These are phyloP conservation scores for Myxozyma monticola DNA, from an alignment of 805 yeast species.

Conservation along the genomic window DNA sequence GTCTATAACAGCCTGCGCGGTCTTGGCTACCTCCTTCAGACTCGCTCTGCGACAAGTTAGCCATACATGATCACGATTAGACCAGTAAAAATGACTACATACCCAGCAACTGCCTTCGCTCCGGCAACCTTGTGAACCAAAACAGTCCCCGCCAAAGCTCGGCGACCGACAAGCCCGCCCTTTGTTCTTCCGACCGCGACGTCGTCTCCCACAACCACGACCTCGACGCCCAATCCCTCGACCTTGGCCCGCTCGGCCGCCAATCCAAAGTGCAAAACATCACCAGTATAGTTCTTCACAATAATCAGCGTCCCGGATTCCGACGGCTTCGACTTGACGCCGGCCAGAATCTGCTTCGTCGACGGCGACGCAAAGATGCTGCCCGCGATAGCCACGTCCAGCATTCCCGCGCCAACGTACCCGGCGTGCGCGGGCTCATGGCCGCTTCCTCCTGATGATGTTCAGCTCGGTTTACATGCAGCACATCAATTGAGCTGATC, in stretches of 20 bases:
- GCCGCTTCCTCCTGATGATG: constrained; percentile 76
- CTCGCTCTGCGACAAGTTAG: constrained; percentile 44
- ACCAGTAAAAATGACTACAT: too few species aligned
- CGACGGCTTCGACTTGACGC: constrained; percentile 44
- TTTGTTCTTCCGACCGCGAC: constrained; percentile 90
- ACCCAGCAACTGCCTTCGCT: constrained; percentile 55
- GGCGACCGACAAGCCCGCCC: constrained; percentile 88
- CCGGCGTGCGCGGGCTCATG: constrained; percentile 96
- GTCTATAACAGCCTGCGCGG: constrained; percentile 60
- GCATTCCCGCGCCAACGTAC: constrained; percentile 79
- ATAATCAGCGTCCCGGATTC: constrained; percentile 65
- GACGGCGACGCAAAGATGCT: constrained; percentile 89
- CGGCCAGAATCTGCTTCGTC: constrained; percentile 77
- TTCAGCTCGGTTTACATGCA: too few species aligned
- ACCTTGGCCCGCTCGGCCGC: constrained; percentile 86
- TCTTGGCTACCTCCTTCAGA: constrained; percentile 52
- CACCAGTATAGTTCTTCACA: constrained; percentile 94
- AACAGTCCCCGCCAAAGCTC: constrained; percentile 91
- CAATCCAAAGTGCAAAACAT: constrained; percentile 86
- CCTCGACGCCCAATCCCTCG: constrained; percentile 70
- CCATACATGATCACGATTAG: too few species aligned
- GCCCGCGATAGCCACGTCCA: constrained; percentile 89
- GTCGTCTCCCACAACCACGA: constrained; percentile 83
- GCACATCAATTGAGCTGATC: too few species aligned
- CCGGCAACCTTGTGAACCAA: constrained; percentile 84